Evolutionary conservation across 495 filamentous ascomycete genomes (phyloP).

Genomic region (Filosporella fistucella): DNA sequence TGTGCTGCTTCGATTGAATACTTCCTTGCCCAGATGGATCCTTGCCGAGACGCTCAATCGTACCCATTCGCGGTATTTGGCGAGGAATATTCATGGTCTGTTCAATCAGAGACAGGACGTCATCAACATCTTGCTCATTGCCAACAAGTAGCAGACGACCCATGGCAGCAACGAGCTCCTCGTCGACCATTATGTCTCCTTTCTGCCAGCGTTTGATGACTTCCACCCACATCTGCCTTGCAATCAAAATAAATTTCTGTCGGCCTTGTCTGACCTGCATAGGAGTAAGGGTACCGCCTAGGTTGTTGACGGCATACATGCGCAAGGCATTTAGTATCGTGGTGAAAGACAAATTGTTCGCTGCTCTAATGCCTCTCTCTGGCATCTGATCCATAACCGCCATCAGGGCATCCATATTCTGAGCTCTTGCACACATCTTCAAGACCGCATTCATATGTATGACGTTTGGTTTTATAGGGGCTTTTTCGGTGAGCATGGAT

Average conservation of each 20-base stretch:
- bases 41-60: slow-evolving; percentile 11
- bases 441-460: slow-evolving; percentile 86
- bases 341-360: slow-evolving; percentile 70
- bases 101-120: slow-evolving; percentile 65
- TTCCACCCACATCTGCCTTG: slow-evolving; percentile 74
- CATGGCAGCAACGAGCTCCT: slow-evolving; percentile 71
- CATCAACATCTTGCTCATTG: slow-evolving; percentile 55
- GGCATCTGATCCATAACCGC: slow-evolving; percentile 62
- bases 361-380: slow-evolving; percentile 50
- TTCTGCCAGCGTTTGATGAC: slow-evolving; percentile 65
- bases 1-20: slow-evolving; percentile 3
- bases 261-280: slow-evolving; percentile 28
- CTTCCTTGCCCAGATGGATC: background rate
- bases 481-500: slow-evolving; percentile 56
- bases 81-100: slow-evolving; percentile 71
- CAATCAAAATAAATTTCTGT: slow-evolving; percentile 44
- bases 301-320: slow-evolving; percentile 16
- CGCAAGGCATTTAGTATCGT: slow-evolving; percentile 66
- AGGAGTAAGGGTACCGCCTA: slow-evolving; percentile 18
- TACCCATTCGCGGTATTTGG: slow-evolving; percentile 30
- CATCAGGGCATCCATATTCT: slow-evolving; percentile 73
- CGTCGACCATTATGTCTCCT: slow-evolving; percentile 65
- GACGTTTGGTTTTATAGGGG: slow-evolving; percentile 57
- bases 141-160: slow-evolving; percentile 61
- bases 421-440: slow-evolving; percentile 65